A percentile compares a stretch with the other conserved stretches of the same genome.
phyloP scores from a whole-genome alignment of 1,139 yeast genomes.

The Saccharomyces hybrid region DNA sequence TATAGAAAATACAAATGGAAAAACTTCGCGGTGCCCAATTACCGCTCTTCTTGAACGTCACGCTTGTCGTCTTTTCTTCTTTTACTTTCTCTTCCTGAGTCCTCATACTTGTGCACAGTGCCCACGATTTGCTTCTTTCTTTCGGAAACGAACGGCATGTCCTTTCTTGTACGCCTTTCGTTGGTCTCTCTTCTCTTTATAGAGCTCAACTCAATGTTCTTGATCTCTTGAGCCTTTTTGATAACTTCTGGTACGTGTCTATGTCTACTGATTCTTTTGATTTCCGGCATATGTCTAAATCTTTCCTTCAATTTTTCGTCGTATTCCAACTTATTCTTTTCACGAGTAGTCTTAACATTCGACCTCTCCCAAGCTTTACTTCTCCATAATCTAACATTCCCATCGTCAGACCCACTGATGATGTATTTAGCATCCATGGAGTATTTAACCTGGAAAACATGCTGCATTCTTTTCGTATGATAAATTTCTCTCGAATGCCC shows the following conservation, averaged over 20 bases:
- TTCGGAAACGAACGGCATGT: slow-evolving; percentile 58
- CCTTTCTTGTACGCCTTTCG: slow-evolving; percentile 66
- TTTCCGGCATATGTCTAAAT: slow-evolving; percentile 94
- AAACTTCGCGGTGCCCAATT: neutral
- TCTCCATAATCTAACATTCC: slow-evolving; percentile 92
- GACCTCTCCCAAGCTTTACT: slow-evolving; percentile 81
- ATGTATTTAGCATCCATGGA: slow-evolving; percentile 86
- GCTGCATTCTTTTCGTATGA: slow-evolving; percentile 97
- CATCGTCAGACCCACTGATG: slow-evolving; percentile 90
- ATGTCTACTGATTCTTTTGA: slow-evolving; percentile 80
- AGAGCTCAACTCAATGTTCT: slow-evolving; percentile 62
- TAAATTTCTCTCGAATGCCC: slow-evolving; percentile 95
- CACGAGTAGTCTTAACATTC: slow-evolving; percentile 69
- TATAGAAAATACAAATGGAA: neutral
- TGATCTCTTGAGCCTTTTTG: slow-evolving; percentile 83
- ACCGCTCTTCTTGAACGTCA: neutral
- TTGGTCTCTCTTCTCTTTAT: slow-evolving; percentile 77
- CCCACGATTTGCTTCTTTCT: slow-evolving; percentile 83
- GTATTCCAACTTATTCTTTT: slow-evolving; percentile 79
- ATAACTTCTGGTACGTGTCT: slow-evolving; percentile 84
- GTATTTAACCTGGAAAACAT: slow-evolving; percentile 74
- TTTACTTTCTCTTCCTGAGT: slow-evolving; percentile 7
- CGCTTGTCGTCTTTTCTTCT: slow-evolving; percentile 6
- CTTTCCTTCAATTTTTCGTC: slow-evolving; percentile 87
- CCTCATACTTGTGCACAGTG: slow-evolving; percentile 51